Evolutionary conservation across 225 moss, liverwort and hornwort genomes (phyloP).

Genomic region (Polytrichum formosum): DNA sequence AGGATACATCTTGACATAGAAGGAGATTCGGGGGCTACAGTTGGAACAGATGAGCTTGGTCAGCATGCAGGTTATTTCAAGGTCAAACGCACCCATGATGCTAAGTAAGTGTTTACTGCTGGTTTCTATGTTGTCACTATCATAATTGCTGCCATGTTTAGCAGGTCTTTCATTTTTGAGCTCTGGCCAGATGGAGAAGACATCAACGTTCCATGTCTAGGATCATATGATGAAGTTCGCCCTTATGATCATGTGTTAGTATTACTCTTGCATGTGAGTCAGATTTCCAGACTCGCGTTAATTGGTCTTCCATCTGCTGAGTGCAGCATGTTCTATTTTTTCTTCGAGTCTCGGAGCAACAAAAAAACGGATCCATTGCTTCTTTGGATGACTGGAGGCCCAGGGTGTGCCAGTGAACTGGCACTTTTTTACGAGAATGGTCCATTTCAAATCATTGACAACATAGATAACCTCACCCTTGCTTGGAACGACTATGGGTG

Average conservation of each 20-base stretch:
- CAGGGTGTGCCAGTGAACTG: slow-evolving; percentile 80
- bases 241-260: background rate
- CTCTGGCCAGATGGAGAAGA: background rate
- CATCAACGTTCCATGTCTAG: too few species aligned
- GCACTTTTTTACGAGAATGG: slow-evolving; percentile 83
- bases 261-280: background rate
- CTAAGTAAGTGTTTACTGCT: slow-evolving; percentile 38
- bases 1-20: slow-evolving; percentile 45
- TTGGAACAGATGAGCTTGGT: slow-evolving; percentile 45
- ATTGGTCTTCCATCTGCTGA: background rate
- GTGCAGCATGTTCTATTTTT: slow-evolving; percentile 84
- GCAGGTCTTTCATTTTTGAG: slow-evolving; percentile 2
- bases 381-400: slow-evolving; percentile 82
- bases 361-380: slow-evolving; percentile 62
- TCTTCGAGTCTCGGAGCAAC: slow-evolving; percentile 79
- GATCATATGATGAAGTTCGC: background rate
- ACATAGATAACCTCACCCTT: slow-evolving; percentile 59
- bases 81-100: slow-evolving; percentile 58
- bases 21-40: slow-evolving; percentile 43
- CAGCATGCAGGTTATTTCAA: slow-evolving; percentile 75
- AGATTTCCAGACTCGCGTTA: background rate
- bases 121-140: background rate
- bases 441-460: slow-evolving; percentile 74
- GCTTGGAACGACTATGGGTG: slow-evolving; percentile 84
- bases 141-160: too few species aligned